Evolutionary conservation across 306 rosid species (phyloP), one percentile per base, ranked within the genome.

Genomic region (Senna tora): DNA sequence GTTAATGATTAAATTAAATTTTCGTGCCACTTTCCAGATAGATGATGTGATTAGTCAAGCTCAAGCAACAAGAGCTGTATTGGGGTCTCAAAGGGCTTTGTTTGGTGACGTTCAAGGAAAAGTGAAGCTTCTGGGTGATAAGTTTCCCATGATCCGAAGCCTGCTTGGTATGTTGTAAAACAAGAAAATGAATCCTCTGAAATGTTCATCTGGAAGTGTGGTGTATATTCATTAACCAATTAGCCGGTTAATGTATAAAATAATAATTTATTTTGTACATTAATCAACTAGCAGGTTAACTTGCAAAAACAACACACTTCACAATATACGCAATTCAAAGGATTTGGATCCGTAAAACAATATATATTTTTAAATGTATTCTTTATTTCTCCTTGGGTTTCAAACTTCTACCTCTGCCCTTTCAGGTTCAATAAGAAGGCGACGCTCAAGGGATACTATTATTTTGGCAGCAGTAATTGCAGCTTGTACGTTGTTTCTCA

Each of bases 31-130:
- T 66, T 69, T 36, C 17, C 80, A 95, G 97, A 95, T 95, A 73
- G 99, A 95, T 80, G 99, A 91, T 30, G 99, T 95, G 79, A 95
- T 95, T 80, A 84, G 93, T 88, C 99, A 95, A 84, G 99, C 99
- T 81, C 97, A 95, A 85, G 88, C 96, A 63, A 89, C 99, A 72
- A 86, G 93, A 69, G 76, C 92, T 38, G 96, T 86, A 54, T 80
- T 95, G 83, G 97, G 97, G 64, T 75, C 94, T 75, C 99, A 95
- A 75, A 88, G 90, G 85, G 51, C 77, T 22, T 49, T 95, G 84
- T 87, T 95, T 84, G 87, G 96, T 60, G 99, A 95, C 81, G 99
- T 95, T 67, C 99, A 95, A 85, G 96, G 99, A 61, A 95, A 91
- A 88, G 96, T 89, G 77, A 95, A 90, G 82, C 65, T 59, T 81